Conservation (phyloP, 495 filamentous ascomycete genomes). For the Neurospora sp. region DNA sequence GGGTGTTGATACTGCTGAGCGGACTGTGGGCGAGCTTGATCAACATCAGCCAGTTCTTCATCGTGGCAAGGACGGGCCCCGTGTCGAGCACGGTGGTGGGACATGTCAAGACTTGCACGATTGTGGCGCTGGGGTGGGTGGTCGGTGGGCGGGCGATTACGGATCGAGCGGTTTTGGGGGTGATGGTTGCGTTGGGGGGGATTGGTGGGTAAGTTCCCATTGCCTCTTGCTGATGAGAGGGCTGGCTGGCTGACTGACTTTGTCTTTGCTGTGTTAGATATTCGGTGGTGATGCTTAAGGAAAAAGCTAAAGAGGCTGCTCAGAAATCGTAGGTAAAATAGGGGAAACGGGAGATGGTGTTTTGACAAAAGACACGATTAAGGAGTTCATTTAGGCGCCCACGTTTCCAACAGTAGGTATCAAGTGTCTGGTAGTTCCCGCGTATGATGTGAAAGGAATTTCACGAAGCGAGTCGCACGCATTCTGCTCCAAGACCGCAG, state of each 20-base stretch:
- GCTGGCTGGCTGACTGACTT: background rate
- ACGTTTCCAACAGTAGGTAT: too few relatives aligned
- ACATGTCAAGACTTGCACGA: constrained; percentile 52
- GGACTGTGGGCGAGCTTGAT: constrained; percentile 57
- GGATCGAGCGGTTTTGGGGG: constrained; percentile 42
- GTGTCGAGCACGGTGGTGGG: constrained; percentile 65
- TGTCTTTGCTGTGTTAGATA: background rate
- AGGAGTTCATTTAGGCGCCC: too few relatives aligned
- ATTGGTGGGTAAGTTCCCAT: constrained; percentile 34
- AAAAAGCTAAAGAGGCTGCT: constrained; percentile 11
- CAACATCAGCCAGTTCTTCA: constrained; percentile 67
- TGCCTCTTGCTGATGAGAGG: background rate
- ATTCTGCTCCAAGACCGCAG: too few relatives aligned
- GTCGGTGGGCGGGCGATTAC: constrained; percentile 39
- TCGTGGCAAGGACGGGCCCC: constrained; percentile 58
- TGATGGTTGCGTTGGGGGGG: constrained; percentile 44
- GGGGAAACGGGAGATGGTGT: background rate
- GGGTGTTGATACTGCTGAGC: constrained; percentile 46
- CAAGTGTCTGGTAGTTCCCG: too few relatives aligned
- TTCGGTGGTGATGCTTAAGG: background rate
- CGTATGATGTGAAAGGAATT: too few relatives aligned
- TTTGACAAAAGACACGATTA: too few relatives aligned
- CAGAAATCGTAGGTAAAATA: background rate
- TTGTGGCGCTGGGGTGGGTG: constrained; percentile 49
- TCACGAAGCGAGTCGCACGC: too few relatives aligned